Evolutionary conservation across 331 rosid genomes (phyloP).

Genomic region (Cucumis variabilis): DNA sequence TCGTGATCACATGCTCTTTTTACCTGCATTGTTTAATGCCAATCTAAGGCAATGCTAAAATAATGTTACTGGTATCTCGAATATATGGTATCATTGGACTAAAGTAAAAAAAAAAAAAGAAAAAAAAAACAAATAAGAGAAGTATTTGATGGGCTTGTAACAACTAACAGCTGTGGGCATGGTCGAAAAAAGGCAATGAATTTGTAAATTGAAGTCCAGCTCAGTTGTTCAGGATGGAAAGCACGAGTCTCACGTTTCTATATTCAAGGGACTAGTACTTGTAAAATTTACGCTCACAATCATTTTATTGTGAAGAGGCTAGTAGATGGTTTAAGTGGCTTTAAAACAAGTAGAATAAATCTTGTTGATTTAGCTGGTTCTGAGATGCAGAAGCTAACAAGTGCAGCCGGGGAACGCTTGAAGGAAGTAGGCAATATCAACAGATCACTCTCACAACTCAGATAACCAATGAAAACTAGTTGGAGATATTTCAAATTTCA

Average conservation of each 20-base stretch:
- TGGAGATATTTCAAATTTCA: conserved; percentile 3
- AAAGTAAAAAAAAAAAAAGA: no score
- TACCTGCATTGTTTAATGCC: conserved; percentile 91
- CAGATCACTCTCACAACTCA: conserved; percentile 97
- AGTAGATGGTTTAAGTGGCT: conserved; percentile 82
- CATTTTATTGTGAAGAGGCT: conserved; percentile 59
- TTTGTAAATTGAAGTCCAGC: neutral
- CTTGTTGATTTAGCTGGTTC: conserved; percentile 99
- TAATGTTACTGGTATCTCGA: neutral
- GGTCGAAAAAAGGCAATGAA: neutral
- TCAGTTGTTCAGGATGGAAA: conserved; percentile 1
- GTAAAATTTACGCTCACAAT: conserved; percentile 29
- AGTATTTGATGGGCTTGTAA: neutral
- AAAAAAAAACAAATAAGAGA: no score
- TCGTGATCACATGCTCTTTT: conserved; percentile 99
- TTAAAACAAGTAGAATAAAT: conserved; percentile 96
- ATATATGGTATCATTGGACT: neutral
- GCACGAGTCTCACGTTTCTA: neutral
- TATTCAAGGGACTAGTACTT: neutral
- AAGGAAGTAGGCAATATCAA: conserved; percentile 99
- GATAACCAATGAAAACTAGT: conserved; percentile 56
- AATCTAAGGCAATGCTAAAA: conserved; percentile 69
- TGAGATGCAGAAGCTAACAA: conserved; percentile 89
- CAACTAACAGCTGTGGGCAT: neutral
- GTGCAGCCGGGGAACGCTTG: conserved; percentile 98